Evolutionary conservation across 139 green algal species (phyloP).

Genomic region (Micractinium sp.): DNA sequence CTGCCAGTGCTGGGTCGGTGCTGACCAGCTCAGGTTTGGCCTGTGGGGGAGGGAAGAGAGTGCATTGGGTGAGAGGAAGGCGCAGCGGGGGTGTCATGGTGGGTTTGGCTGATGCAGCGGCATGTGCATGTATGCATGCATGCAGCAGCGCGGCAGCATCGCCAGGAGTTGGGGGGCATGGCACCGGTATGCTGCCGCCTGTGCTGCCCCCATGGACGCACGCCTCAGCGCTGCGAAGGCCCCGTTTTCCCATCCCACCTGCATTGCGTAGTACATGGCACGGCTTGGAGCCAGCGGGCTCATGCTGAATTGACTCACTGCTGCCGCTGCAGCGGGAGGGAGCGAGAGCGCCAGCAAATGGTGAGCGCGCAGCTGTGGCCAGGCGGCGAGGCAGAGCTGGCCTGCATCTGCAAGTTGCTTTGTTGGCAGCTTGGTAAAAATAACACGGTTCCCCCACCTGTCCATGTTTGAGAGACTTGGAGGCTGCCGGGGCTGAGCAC

Average conservation of each 20-base stretch:
- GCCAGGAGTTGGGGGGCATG: too few relatives aligned
- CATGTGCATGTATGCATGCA: too few relatives aligned
- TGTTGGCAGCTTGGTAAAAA: too few relatives aligned
- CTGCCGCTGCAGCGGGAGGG: not conserved
- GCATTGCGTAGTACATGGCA: not conserved
- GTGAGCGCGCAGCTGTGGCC: not conserved
- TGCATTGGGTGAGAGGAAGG: not conserved
- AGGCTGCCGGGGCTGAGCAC: not conserved
- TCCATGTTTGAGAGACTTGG: not conserved
- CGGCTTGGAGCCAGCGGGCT: not conserved
- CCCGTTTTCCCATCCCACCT: not conserved
- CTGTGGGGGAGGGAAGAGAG: not conserved
- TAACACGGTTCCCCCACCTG: not conserved
- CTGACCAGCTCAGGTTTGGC: not conserved
- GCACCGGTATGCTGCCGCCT: too few relatives aligned
- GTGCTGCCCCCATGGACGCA: too few relatives aligned
- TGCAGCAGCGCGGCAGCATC: too few relatives aligned
- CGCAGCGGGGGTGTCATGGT: not conserved
- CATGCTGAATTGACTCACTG: not conserved
- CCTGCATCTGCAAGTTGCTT: too few relatives aligned
- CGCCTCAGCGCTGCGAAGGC: too few relatives aligned
- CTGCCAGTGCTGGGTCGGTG: not conserved
- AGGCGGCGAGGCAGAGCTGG: too few relatives aligned
- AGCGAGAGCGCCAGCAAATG: not conserved
- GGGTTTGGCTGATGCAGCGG: too few relatives aligned